These are phyloP conservation scores for Aspergillus bombycis DNA, from an alignment of 2,329 filamentous ascomycete species.

Conservation along the genomic window DNA sequence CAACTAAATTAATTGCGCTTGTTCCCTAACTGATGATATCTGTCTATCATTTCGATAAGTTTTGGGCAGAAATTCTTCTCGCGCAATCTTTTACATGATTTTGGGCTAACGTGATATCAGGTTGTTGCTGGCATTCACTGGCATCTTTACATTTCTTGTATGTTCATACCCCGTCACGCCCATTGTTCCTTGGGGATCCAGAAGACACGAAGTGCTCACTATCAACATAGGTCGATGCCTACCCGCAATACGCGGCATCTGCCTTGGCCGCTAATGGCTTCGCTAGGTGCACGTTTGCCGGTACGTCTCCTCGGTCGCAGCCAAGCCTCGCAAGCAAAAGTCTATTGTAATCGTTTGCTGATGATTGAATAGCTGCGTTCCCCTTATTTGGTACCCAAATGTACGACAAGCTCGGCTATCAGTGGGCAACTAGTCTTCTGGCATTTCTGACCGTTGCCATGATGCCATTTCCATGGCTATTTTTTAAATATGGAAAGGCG, in stretches of 20 bases:
- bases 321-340: neutral
- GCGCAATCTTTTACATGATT: neutral
- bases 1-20: too few relatives aligned
- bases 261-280: constrained; percentile 52
- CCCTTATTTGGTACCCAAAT: constrained; percentile 78
- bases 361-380: constrained; percentile 55
- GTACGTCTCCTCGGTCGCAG: neutral
- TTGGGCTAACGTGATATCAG: neutral
- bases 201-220: neutral
- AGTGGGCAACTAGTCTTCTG: constrained; percentile 72
- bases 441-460: constrained; percentile 53
- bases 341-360: neutral
- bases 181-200: neutral
- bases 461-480: constrained; percentile 9
- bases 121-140: neutral
- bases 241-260: constrained; percentile 39
- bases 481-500: neutral
- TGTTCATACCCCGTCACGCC: neutral
- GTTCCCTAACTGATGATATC: neutral
- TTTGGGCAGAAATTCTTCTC: neutral
- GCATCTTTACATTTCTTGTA: neutral
- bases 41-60: neutral
- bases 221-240: neutral
- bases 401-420: constrained; percentile 69
- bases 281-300: constrained; percentile 59